These are phyloP conservation scores for Parietichytrium sp. DNA, from an alignment of 108 stramenopile genomes.

Conservation along the genomic window DNA sequence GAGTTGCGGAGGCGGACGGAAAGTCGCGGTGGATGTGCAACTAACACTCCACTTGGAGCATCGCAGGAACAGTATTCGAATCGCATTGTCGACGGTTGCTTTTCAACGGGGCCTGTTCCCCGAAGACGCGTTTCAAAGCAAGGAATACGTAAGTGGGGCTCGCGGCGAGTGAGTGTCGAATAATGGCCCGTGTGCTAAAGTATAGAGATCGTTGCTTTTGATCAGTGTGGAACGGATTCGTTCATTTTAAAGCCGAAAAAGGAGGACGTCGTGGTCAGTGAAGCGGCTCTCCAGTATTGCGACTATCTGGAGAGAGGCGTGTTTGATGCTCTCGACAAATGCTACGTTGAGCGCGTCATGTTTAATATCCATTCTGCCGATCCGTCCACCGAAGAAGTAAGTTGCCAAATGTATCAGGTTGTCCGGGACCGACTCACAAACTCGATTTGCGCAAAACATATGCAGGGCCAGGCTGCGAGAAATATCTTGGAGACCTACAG, in stretches of 20 bases:
- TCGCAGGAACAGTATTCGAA: slow-evolving; percentile 18
- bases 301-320: slow-evolving; percentile 35
- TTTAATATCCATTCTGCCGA: slow-evolving; percentile 5
- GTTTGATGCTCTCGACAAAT: background rate
- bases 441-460: too few species aligned
- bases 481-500: slow-evolving; percentile 20
- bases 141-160: slow-evolving; percentile 23
- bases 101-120: slow-evolving; percentile 28
- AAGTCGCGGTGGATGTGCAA: too few species aligned
- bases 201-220: background rate
- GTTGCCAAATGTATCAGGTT: background rate
- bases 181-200: background rate
- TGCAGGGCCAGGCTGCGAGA: too few species aligned
- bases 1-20: too few species aligned
- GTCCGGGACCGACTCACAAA: background rate
- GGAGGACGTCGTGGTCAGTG: too few species aligned
- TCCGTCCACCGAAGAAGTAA: background rate
- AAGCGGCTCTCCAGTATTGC: background rate
- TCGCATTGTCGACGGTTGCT: background rate
- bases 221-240: slow-evolving; percentile 12
- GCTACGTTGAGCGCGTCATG: slow-evolving; percentile 26
- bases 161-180: background rate
- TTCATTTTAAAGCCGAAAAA: background rate
- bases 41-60: too few species aligned
- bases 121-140: background rate